Base-by-base conservation (phyloP, 495 filamentous ascomycete species). In the Chaetomium cochliodes region DNA sequence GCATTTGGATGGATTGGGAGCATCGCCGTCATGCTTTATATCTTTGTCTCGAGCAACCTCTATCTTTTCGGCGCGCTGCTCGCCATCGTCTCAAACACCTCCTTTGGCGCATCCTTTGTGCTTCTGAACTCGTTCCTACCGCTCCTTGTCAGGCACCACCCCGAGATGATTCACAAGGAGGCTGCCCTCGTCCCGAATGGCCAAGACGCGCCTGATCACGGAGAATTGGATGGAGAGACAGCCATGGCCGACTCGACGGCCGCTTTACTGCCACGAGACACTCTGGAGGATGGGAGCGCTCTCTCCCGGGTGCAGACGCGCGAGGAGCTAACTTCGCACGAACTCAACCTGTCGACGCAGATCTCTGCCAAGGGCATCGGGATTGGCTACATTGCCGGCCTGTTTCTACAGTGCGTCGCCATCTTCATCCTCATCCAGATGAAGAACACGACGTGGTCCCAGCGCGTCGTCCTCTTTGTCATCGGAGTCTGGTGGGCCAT, bases 401-500 rank as follows among this genome's bases (percentile, higher is more conserved):
- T 97, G 13, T 84, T 90, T 58, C 76, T 96, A 53, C 92, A 97
- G 73, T 84, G 87, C 58, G 74, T 92, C 26, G 87, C 87, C 55
- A 93, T 97, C 56, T 67, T 87, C 12, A 83, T 96, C 25, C 80
- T 96, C 8, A 74, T 91, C 18, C 67, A 77, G 30, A 88, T 88
- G 66, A 81, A 84, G n/a, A 90, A 89, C 60, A 88, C 89, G 12
- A 90, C 88, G 0, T 88, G 90, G 76, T 89, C 88, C 4, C 82
- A 94, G 57, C 88, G 93, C 42, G 78, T 96, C 37, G 91, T 93
- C 4, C 82, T 98, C 12, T 93, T 96, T 70, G 72, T 92, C 46
- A 87, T 97, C 57, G 94, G 94, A 16, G 74, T 87, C n/a, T 98
- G 94, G 94, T 98, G 94, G 94, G 87, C 94, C 58, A 58, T 86